Evolutionary conservation across 768 basidiomycete species (phyloP), one percentile per base, ranked within the genome.

Genomic region (Serendipita sp.): DNA sequence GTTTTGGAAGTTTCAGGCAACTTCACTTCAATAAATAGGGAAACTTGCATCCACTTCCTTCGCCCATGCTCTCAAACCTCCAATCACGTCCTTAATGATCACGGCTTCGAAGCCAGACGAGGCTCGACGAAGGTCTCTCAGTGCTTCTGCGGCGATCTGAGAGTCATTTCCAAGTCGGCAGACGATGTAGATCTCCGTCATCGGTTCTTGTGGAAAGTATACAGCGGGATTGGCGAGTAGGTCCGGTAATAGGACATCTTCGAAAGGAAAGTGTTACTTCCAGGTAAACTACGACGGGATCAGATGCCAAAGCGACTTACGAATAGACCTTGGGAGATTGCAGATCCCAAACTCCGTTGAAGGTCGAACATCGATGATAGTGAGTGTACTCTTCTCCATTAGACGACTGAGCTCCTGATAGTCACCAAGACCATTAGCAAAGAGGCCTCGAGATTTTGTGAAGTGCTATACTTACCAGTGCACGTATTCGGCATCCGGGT

Each of bases 161-260:
- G 92, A 95, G 73, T 97, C 95, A 70, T 97, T 98, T 3, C 95
- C 94, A 24, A 92, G 77, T 38, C 91, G 81, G 74, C 94, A 98
- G 34, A 96, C 73, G 16, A 96, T 75, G 66, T 41, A 41, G 13
- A 13, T 41, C 13, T 41, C 38, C 66, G 84, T 67, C 64, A 65
- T 2, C 53, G 44, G 15, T 37, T 32, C 46, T n/a, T 41, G 1
- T 3, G 2, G 68, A 45, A 4, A 70, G 83, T 58, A 64, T 77
- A 72, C 0, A 73, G 68, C n/a, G 71, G 67, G 0, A 64, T 84
- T 75, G 2, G 81, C 79, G 1, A 87, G 76, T 2, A 94, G 76
- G 45, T 80, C 76, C 24, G 77, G 75, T 8, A 96, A 78, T 0
- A 92, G 89, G 10, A 93, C 75, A 70, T 89, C 94, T 95, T 66